Percentiles rank a stretch among this genome's conserved stretches.
Conservation (phyloP, 106 monocot species). For the Ottelia alismoides region DNA sequence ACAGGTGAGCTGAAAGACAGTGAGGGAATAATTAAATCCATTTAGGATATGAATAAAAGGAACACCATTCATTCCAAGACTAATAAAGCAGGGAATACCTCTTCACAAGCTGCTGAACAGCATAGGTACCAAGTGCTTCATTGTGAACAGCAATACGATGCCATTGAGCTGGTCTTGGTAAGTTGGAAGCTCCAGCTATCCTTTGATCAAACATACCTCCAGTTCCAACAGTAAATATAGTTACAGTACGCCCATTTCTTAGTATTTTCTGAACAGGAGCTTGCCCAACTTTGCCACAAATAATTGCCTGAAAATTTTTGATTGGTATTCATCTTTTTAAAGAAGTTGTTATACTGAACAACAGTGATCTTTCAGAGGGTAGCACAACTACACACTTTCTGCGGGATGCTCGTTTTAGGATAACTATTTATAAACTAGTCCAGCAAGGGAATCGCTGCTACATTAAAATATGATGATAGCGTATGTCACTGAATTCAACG, state of each 20-base stretch:
- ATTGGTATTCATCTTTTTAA: too few relatives aligned
- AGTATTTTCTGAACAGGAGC: slow-evolving; percentile 86
- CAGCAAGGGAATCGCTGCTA: too few relatives aligned
- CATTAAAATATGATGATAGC: too few relatives aligned
- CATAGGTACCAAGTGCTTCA: slow-evolving; percentile 66
- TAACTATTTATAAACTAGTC: too few relatives aligned
- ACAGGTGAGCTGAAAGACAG: slow-evolving; percentile 60
- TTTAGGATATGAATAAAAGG: neutral
- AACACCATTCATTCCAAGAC: neutral
- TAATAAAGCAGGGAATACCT: slow-evolving; percentile 28
- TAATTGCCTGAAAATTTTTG: slow-evolving; percentile 54
- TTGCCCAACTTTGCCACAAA: slow-evolving; percentile 92
- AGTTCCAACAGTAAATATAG: slow-evolving; percentile 94
- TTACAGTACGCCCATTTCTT: slow-evolving; percentile 74
- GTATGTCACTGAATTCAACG: too few relatives aligned
- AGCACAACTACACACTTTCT: too few relatives aligned
- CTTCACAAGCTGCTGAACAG: slow-evolving; percentile 83
- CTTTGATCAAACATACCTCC: slow-evolving; percentile 98
- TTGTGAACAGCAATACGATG: slow-evolving; percentile 85
- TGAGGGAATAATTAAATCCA: neutral
- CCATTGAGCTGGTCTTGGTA: slow-evolving; percentile 94
- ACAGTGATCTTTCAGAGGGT: too few relatives aligned
- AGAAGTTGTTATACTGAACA: too few relatives aligned
- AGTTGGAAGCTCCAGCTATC: slow-evolving; percentile 36
- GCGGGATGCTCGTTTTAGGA: too few relatives aligned